Evolutionary conservation across 1,284 basidiomycete species (phyloP).

Genomic region (Schizopora paradoxa): DNA sequence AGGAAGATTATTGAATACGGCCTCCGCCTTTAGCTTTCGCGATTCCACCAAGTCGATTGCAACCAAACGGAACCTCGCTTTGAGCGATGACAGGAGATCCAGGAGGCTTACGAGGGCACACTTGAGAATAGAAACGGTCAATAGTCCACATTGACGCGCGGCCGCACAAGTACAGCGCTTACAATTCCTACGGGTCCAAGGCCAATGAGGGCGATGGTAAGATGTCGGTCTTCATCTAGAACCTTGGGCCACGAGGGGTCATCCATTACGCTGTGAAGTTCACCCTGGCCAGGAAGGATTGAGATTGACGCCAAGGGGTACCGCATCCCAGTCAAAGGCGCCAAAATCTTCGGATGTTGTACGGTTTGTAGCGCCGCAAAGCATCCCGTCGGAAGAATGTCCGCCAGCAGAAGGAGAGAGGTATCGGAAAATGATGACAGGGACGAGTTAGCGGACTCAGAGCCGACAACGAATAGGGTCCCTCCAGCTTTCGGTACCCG

Average conservation of each 20-base stretch:
- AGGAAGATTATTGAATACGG: conserved; percentile 48
- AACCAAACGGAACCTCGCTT: conserved; percentile 48
- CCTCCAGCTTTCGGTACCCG: conserved; percentile 77
- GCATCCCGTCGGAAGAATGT: conserved; percentile 74
- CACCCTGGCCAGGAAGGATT: not conserved
- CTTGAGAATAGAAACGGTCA: conserved; percentile 22
- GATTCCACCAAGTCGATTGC: conserved; percentile 56
- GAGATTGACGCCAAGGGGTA: conserved; percentile 44
- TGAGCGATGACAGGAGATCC: conserved; percentile 47
- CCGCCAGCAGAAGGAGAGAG: conserved; percentile 70
- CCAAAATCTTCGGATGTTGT: conserved; percentile 62
- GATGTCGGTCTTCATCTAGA: conserved; percentile 39
- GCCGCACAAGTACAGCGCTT: conserved; percentile 21
- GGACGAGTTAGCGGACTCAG: conserved; percentile 36
- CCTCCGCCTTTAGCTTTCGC: conserved; percentile 51
- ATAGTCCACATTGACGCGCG: conserved; percentile 1
- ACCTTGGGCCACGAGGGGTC: conserved; percentile 21
- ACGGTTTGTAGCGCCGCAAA: conserved; percentile 72
- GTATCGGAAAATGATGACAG: conserved; percentile 46
- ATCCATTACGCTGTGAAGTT: conserved; percentile 4
- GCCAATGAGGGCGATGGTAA: conserved; percentile 64
- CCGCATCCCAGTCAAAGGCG: conserved; percentile 47
- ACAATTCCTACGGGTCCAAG: conserved; percentile 74
- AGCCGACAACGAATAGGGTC: conserved; percentile 65
- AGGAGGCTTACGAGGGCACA: conserved; percentile 61